phyloP scores from a whole-genome alignment of 495 filamentous ascomycete genomes.

The Tuber melanosporum region DNA sequence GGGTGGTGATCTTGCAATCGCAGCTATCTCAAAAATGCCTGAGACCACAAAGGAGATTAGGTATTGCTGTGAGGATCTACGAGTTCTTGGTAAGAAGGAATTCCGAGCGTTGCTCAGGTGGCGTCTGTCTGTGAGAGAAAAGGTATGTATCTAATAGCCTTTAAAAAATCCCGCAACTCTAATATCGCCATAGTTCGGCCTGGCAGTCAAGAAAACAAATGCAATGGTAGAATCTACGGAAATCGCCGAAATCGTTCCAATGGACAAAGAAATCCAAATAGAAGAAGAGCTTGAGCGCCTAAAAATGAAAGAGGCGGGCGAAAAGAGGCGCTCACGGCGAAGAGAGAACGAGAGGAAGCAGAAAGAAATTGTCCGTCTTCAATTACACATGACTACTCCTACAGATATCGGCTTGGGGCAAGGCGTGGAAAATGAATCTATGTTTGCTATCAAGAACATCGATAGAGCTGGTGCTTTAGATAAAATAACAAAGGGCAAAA shows the following conservation, averaged over 20 bases:
- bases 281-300: slow-evolving; percentile 79
- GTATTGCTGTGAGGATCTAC: slow-evolving; percentile 78
- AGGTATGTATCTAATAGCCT: slow-evolving; percentile 8
- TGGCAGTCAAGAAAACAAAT: slow-evolving; percentile 64
- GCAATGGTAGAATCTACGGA: slow-evolving; percentile 48
- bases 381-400: slow-evolving; percentile 91
- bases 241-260: slow-evolving; percentile 64
- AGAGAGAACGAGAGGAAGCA: slow-evolving; percentile 84
- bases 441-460: slow-evolving; percentile 74
- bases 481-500: slow-evolving; percentile 69
- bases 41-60: slow-evolving; percentile 87
- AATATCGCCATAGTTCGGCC: slow-evolving; percentile 61
- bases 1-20: slow-evolving; percentile 77
- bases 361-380: slow-evolving; percentile 85
- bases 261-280: slow-evolving; percentile 89
- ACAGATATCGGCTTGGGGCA: slow-evolving; percentile 96
- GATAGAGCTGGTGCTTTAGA: slow-evolving; percentile 65
- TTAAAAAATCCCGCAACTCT: neutral
- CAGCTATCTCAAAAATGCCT: slow-evolving; percentile 78
- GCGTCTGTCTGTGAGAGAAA: slow-evolving; percentile 79
- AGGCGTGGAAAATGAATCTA: slow-evolving; percentile 63
- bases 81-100: slow-evolving; percentile 85
- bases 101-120: slow-evolving; percentile 90
- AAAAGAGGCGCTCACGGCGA: slow-evolving; percentile 71
- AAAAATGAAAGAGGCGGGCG: slow-evolving; percentile 64